phyloP scores from a whole-genome alignment of 2,329 filamentous ascomycete species.

The Nectriaceae sp. region DNA sequence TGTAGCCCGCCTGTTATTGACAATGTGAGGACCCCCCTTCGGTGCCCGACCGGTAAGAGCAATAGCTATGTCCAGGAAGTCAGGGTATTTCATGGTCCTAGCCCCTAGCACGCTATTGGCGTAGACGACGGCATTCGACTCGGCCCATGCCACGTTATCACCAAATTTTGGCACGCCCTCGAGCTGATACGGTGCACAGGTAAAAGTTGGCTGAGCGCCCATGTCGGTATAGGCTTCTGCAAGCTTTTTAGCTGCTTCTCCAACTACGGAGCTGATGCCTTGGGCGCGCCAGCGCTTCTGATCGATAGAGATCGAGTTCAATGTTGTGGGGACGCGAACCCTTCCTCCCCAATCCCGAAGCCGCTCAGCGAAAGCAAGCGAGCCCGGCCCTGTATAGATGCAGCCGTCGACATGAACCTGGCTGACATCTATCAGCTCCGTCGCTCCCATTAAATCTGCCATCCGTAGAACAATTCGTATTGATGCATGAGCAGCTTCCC shows the following conservation, averaged over 20 bases:
- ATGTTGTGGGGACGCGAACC: conserved; percentile 40
- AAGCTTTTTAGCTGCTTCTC: conserved; percentile 33
- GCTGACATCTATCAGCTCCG: conserved; percentile 36
- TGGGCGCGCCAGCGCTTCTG: conserved; percentile 40
- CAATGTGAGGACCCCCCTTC: conserved; percentile 48
- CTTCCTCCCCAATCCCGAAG: conserved; percentile 36
- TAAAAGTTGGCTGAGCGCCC: conserved; percentile 44
- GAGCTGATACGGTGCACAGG: conserved; percentile 46
- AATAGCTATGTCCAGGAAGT: conserved; percentile 45
- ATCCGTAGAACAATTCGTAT: conserved; percentile 41
- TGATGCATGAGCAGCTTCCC: conserved; percentile 36
- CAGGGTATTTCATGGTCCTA: conserved; percentile 46
- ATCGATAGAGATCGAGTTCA: conserved; percentile 47
- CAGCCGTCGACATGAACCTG: conserved; percentile 47
- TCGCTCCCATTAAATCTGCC: conserved; percentile 36
- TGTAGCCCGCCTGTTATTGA: conserved; percentile 38
- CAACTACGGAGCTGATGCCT: conserved; percentile 34
- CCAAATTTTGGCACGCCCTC: conserved; percentile 30
- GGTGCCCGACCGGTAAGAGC: conserved; percentile 48
- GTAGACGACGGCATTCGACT: conserved; percentile 48
- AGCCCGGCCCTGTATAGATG: conserved; percentile 43
- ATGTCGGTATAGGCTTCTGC: conserved; percentile 40
- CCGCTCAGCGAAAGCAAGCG: conserved; percentile 37
- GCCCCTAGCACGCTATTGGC: conserved; percentile 49
- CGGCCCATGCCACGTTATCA: conserved; percentile 45